These are phyloP conservation scores for Ampelomyces quisqualis DNA, from an alignment of 2,329 filamentous ascomycete genomes.

Conservation along the genomic window DNA sequence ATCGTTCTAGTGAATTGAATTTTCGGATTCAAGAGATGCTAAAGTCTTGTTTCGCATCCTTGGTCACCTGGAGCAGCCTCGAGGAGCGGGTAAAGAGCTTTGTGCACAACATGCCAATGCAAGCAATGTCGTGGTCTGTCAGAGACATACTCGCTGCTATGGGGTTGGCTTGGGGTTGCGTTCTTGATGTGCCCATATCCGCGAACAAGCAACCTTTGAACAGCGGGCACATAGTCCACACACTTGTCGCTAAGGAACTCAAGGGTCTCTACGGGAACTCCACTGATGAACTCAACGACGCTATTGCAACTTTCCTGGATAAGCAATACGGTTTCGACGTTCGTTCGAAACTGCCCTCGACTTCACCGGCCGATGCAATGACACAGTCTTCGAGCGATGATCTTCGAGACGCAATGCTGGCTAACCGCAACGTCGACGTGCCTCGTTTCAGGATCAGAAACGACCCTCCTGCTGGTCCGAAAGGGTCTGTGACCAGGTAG, in stretches of 20 bases:
- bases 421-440: not conserved
- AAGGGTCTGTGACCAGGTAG: too few relatives aligned
- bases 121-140: conserved; percentile 22
- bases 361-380: conserved; percentile 1
- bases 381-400: conserved; percentile 16
- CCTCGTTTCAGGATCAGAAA: too few relatives aligned
- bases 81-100: conserved; percentile 20
- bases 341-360: conserved; percentile 1
- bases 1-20: conserved; percentile 2
- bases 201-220: conserved; percentile 8
- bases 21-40: conserved; percentile 15
- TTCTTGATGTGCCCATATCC: conserved; percentile 9
- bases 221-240: conserved; percentile 16
- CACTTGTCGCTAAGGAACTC: conserved; percentile 24
- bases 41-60: conserved; percentile 15
- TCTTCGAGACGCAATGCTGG: conserved; percentile 11
- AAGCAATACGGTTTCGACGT: conserved; percentile 20
- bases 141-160: conserved; percentile 27
- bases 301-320: conserved; percentile 21
- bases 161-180: conserved; percentile 17
- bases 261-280: conserved; percentile 20
- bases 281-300: conserved; percentile 19
- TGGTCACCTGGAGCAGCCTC: conserved; percentile 17
- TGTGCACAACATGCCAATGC: conserved; percentile 17
- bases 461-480: not conserved